These are phyloP conservation scores for Pluteus cervinus DNA, from an alignment of 768 basidiomycete genomes.

Conservation along the genomic window DNA sequence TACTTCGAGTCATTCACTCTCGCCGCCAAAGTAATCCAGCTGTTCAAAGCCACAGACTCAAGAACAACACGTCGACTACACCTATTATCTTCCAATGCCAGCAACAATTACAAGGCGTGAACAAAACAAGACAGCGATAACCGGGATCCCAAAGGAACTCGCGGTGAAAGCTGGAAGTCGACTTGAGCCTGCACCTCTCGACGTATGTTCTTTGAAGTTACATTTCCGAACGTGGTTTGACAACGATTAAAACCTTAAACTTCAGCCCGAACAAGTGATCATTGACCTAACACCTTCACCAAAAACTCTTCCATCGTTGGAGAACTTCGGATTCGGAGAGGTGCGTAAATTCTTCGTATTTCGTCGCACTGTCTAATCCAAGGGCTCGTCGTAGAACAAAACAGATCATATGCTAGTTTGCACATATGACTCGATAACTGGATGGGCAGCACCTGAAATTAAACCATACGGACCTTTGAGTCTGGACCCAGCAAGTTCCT, in stretches of 20 bases:
- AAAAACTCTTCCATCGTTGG: slow-evolving; percentile 44
- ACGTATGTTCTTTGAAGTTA: slow-evolving; percentile 10
- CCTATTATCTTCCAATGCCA: too few species aligned
- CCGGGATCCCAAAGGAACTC: too few species aligned
- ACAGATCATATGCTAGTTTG: slow-evolving; percentile 77
- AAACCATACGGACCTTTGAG: slow-evolving; percentile 65
- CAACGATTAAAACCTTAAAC: background rate
- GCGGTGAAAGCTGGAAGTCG: too few species aligned
- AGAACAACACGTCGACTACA: too few species aligned
- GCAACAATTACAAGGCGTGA: too few species aligned
- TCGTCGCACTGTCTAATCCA: slow-evolving; percentile 3
- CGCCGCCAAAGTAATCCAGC: too few species aligned
- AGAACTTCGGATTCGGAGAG: slow-evolving; percentile 51
- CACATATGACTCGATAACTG: slow-evolving; percentile 53
- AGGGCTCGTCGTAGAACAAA: slow-evolving; percentile 33
- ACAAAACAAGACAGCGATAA: too few species aligned
- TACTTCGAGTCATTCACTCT: too few species aligned
- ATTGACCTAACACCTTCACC: slow-evolving; percentile 38
- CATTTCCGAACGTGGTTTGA: background rate
- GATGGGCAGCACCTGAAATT: slow-evolving; percentile 72
- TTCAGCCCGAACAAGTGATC: slow-evolving; percentile 50
- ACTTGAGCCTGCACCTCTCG: slow-evolving; percentile 10
- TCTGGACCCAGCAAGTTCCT: slow-evolving; percentile 67
- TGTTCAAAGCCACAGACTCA: too few species aligned
- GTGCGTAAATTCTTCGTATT: slow-evolving; percentile 22